Percentiles rank a stretch among this genome's conserved stretches.
These are phyloP conservation scores for Gynostemma pentaphyllum DNA, from an alignment of 306 rosid species.

Conservation along the genomic window DNA sequence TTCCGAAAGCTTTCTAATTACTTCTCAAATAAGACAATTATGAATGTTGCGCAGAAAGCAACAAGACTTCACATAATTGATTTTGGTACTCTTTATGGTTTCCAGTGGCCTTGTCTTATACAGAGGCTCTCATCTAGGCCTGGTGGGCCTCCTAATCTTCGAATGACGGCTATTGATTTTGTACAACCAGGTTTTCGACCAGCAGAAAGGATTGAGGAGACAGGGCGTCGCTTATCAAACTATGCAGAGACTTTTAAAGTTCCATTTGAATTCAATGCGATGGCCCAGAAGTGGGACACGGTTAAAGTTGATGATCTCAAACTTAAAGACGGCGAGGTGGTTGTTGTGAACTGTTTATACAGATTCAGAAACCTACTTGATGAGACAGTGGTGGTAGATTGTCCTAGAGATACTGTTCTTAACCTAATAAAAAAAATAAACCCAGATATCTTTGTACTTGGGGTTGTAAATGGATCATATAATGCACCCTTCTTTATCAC, in stretches of 20 bases:
- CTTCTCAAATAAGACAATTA: conserved; percentile 50
- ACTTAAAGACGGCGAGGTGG: conserved; percentile 50
- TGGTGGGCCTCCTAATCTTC: conserved; percentile 74
- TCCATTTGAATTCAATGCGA: conserved; percentile 67
- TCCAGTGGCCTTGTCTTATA: conserved; percentile 89
- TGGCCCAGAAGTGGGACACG: conserved; percentile 84
- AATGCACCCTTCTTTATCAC: conserved; percentile 94
- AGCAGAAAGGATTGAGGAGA: conserved; percentile 78
- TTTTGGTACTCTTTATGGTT: conserved; percentile 89
- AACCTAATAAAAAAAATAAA: conserved; percentile 55
- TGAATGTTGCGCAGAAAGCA: conserved; percentile 19
- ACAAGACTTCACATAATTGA: conserved; percentile 64
- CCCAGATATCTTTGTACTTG: conserved; percentile 67
- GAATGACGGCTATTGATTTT: conserved; percentile 86
- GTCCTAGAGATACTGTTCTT: conserved; percentile 56
- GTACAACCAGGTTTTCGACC: conserved; percentile 97
- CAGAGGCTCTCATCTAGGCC: conserved; percentile 41
- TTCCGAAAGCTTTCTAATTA: conserved; percentile 60
- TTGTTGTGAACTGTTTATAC: conserved; percentile 62
- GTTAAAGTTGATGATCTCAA: conserved; percentile 75
- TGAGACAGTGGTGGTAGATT: conserved; percentile 66
- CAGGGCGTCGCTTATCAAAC: conserved; percentile 66
- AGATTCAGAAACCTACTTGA: conserved; percentile 73
- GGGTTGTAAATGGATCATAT: conserved; percentile 64
- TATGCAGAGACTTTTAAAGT: conserved; percentile 70